Evolutionary conservation across 768 basidiomycete genomes (phyloP).

Genomic region (Amanita polypyramis): DNA sequence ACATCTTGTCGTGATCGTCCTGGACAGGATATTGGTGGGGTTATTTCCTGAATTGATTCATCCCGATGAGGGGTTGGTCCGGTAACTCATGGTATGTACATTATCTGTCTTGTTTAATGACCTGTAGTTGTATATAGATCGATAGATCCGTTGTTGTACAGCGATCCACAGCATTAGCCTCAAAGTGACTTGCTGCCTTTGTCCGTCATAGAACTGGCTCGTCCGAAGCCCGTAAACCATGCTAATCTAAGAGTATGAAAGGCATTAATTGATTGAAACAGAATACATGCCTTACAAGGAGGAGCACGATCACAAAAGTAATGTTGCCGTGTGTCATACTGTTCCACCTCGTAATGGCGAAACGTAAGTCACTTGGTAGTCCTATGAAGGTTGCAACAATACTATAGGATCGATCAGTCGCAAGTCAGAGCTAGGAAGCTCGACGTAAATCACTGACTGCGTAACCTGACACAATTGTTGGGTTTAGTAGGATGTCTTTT

Average conservation of each 20-base stretch:
- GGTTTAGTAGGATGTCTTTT: not conserved
- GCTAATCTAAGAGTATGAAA: slow-evolving; percentile 26
- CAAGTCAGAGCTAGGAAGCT: not conserved
- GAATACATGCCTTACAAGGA: slow-evolving; percentile 37
- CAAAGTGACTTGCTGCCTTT: slow-evolving; percentile 4
- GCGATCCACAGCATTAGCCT: not conserved
- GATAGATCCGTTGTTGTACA: no score
- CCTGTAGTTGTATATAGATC: no score
- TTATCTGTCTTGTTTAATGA: no score
- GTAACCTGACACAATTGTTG: slow-evolving; percentile 30
- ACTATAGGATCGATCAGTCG: slow-evolving; percentile 22
- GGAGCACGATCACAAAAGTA: slow-evolving; percentile 45
- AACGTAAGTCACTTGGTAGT: slow-evolving; percentile 47
- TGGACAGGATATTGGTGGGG: slow-evolving; percentile 61
- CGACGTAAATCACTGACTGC: slow-evolving; percentile 37
- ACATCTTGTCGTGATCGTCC: slow-evolving; percentile 62
- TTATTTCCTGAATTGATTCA: slow-evolving; percentile 69
- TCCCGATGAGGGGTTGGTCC: not conserved
- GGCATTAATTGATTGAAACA: not conserved
- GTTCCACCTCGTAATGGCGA: slow-evolving; percentile 49
- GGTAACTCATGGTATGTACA: not conserved
- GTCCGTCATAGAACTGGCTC: slow-evolving; percentile 33
- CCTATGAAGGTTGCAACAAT: slow-evolving; percentile 45
- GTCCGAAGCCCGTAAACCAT: slow-evolving; percentile 44
- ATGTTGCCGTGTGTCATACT: slow-evolving; percentile 70